Conservation (phyloP, 208 protist species). For the Trypanosoma brucei region DNA sequence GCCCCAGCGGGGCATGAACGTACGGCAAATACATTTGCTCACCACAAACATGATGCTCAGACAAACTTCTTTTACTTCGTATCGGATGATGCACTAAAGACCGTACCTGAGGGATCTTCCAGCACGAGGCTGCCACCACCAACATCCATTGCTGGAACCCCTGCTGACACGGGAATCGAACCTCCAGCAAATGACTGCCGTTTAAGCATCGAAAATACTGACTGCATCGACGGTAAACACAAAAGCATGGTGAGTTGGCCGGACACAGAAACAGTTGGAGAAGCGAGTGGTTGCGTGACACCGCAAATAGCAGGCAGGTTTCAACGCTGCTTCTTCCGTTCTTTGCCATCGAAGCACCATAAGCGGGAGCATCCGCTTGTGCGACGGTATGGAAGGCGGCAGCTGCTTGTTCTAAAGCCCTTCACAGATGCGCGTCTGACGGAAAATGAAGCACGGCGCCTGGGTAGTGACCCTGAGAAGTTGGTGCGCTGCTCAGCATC, state of each 20-base stretch:
- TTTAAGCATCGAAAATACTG: no score
- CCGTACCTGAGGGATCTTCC: not conserved
- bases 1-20: conserved; percentile 56
- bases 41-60: conserved; percentile 29
- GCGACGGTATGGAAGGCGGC: conserved; percentile 33
- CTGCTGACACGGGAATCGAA: no score
- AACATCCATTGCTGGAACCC: not conserved
- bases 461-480: conserved; percentile 5
- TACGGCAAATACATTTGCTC: conserved; percentile 68
- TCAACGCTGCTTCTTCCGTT: conserved; percentile 66
- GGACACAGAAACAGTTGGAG: not conserved
- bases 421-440: conserved; percentile 35
- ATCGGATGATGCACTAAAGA: conserved; percentile 3
- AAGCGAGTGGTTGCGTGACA: conserved; percentile 3
- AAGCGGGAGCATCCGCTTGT: conserved; percentile 34
- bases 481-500: conserved; percentile 48
- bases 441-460: conserved; percentile 23
- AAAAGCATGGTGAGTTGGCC: not conserved
- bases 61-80: conserved; percentile 80
- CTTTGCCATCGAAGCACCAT: conserved; percentile 21
- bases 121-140: not conserved
- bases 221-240: not conserved
- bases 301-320: conserved; percentile 64
- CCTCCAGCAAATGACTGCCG: no score
- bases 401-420: conserved; percentile 55